These are phyloP conservation scores for Pseudogymnoascus sp. DNA, from an alignment of 2,329 filamentous ascomycete genomes.

Conservation along the genomic window DNA sequence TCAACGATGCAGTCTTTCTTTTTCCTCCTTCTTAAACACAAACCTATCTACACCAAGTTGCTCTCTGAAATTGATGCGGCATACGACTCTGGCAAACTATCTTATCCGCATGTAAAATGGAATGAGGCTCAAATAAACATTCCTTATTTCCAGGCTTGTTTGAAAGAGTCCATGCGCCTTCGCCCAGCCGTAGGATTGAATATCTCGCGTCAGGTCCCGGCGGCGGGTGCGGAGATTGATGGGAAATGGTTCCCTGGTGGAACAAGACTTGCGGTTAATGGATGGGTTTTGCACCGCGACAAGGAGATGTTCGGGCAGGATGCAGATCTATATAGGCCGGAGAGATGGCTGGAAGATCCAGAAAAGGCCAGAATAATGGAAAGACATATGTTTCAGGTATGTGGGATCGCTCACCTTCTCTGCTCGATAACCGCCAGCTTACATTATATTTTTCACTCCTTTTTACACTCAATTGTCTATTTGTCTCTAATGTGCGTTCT, in stretches of 20 bases:
- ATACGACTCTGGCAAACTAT: background rate
- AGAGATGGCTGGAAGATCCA: constrained; percentile 46
- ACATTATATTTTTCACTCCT: no score
- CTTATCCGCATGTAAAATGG: background rate
- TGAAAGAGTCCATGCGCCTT: constrained; percentile 41
- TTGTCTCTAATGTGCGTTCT: background rate
- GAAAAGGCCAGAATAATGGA: constrained; percentile 49
- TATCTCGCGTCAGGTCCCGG: constrained; percentile 36
- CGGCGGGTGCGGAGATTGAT: constrained; percentile 20
- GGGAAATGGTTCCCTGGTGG: constrained; percentile 40
- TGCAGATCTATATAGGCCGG: constrained; percentile 45
- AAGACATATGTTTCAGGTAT: constrained; percentile 38
- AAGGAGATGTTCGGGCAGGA: constrained; percentile 43
- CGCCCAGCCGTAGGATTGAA: constrained; percentile 38
- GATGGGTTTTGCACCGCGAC: constrained; percentile 47
- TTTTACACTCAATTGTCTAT: no score
- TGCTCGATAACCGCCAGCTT: background rate
- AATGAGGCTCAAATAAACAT: constrained; percentile 24
- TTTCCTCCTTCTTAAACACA: constrained; percentile 41
- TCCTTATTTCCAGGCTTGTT: constrained; percentile 40
- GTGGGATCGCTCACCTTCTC: constrained; percentile 10
- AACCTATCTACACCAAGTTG: constrained; percentile 30
- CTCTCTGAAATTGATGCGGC: background rate
- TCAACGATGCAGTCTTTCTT: constrained; percentile 43
- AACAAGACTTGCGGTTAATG: constrained; percentile 46